phyloP scores from a whole-genome alignment of 306 rosid species.

The Vigna mungo region DNA sequence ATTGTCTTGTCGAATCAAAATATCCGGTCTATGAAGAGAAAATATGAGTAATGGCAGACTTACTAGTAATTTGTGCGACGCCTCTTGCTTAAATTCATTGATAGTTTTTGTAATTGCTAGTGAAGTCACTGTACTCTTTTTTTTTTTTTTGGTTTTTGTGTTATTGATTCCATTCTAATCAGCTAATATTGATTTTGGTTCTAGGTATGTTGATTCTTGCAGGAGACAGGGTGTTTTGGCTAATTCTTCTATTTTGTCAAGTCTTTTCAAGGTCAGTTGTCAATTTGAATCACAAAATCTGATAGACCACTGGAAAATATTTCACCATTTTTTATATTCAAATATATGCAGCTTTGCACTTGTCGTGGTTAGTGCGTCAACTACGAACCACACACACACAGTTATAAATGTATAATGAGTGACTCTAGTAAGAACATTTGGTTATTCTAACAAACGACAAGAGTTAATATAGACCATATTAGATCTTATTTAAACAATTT shows the following conservation, averaged over 20 bases:
- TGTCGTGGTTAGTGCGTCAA: conserved; percentile 18
- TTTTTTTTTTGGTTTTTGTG: not conserved
- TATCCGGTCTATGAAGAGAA: conserved; percentile 2
- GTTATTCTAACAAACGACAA: not conserved
- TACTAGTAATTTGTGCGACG: not conserved
- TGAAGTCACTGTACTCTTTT: conserved; percentile 1
- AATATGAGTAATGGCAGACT: conserved; percentile 13
- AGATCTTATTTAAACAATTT: not conserved
- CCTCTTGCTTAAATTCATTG: conserved; percentile 28
- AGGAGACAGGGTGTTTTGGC: conserved; percentile 67
- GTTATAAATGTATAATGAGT: not conserved
- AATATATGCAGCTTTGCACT: conserved; percentile 20
- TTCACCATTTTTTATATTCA: conserved; percentile 26
- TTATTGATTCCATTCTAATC: conserved; percentile 4
- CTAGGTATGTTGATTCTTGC: conserved; percentile 75
- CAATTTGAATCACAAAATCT: conserved; percentile 24
- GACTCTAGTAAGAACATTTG: not conserved
- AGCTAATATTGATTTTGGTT: conserved; percentile 41
- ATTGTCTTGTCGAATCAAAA: conserved; percentile 19
- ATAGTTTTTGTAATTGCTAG: conserved; percentile 17
- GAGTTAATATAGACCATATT: not conserved
- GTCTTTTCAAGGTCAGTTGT: conserved; percentile 68
- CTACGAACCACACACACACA: not conserved
- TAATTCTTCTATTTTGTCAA: conserved; percentile 62
- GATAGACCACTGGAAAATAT: conserved; percentile 9